These are phyloP conservation scores for Chenopodium formosanum DNA, from an alignment of 148 eudicot species.

Conservation along the genomic window DNA sequence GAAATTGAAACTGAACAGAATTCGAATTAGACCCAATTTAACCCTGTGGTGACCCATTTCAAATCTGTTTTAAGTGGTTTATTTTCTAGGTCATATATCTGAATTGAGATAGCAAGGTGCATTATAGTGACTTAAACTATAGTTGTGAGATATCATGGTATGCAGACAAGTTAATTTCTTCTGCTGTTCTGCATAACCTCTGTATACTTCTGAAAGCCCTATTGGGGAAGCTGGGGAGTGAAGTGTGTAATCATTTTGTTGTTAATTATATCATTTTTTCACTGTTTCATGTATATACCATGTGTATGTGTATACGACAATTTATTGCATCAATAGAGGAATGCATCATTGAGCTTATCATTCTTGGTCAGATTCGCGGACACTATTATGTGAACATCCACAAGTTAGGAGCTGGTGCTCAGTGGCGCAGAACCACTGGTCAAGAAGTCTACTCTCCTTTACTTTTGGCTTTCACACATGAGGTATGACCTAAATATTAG, in stretches of 20 bases:
- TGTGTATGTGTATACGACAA: neutral
- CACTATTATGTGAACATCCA: conserved; percentile 63
- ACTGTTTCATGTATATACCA: neutral
- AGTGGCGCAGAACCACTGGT: conserved; percentile 81
- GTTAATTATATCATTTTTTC: neutral
- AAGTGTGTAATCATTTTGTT: neutral
- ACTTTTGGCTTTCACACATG: conserved; percentile 74
- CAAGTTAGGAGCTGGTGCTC: conserved; percentile 64
- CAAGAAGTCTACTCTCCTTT: conserved; percentile 86
- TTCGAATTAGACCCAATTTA: neutral
- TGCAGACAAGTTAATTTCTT: neutral
- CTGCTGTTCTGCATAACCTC: neutral
- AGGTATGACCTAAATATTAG: conserved; percentile 39
- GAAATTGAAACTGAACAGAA: neutral
- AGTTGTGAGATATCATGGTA: neutral
- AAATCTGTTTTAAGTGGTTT: neutral
- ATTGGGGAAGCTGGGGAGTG: neutral
- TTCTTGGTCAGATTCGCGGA: conserved; percentile 61
- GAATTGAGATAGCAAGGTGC: neutral
- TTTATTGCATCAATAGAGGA: neutral
- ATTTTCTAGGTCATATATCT: neutral
- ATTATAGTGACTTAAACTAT: no score
- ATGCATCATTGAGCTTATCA: neutral
- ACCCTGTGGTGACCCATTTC: neutral
- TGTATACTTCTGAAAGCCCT: neutral